phyloP scores from a whole-genome alignment of 208 protist genomes.

The Trypanosoma melophagium region DNA sequence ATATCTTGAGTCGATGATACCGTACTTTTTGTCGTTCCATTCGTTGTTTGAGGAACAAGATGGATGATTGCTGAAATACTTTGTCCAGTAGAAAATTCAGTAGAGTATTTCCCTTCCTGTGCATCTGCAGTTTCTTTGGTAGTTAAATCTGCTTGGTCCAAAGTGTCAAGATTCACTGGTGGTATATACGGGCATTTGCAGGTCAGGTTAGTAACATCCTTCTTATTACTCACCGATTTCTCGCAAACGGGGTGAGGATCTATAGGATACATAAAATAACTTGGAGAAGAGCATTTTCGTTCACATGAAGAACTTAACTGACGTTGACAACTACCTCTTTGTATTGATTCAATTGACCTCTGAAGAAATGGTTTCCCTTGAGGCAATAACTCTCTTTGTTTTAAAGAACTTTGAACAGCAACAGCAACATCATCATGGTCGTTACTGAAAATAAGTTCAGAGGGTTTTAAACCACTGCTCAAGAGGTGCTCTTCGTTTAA shows the following conservation, averaged over 20 bases:
- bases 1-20: neutral
- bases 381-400: neutral
- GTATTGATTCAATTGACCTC: neutral
- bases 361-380: neutral
- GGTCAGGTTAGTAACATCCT: neutral
- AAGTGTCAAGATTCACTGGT: neutral
- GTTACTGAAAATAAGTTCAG: neutral
- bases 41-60: too few species aligned
- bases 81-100: too few species aligned
- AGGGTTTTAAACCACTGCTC: neutral
- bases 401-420: neutral
- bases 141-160: neutral
- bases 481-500: neutral
- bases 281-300: neutral
- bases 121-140: neutral
- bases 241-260: neutral
- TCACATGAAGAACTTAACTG: neutral
- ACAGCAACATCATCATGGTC: neutral
- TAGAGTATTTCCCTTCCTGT: neutral
- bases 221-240: neutral
- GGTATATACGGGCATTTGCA: neutral
- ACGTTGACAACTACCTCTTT: neutral
- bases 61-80: too few species aligned
- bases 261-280: slow-evolving; percentile 12
- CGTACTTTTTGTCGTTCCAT: too few species aligned